phyloP scores from a whole-genome alignment of 768 basidiomycete species.

The Clathrus columnatus region DNA sequence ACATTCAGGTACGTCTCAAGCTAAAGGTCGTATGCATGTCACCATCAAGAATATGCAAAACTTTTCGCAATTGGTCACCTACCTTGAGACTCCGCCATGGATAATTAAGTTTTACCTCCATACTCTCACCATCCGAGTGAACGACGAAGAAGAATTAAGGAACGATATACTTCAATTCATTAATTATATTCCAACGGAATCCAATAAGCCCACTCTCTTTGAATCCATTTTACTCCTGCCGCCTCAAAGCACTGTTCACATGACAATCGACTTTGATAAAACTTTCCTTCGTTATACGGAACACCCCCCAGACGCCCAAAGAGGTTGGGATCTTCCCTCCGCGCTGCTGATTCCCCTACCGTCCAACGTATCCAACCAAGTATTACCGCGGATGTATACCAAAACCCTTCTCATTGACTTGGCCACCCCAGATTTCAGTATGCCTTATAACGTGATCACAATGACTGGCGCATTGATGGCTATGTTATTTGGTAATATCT shows the following conservation, averaged over 20 bases:
- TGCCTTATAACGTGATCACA: slow-evolving; percentile 99
- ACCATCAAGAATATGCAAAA: slow-evolving; percentile 52
- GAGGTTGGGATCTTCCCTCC: slow-evolving; percentile 89
- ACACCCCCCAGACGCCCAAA: slow-evolving; percentile 89
- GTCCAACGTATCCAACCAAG: background rate
- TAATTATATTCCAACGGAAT: slow-evolving; percentile 56
- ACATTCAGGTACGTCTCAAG: slow-evolving; percentile 67
- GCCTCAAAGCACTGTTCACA: slow-evolving; percentile 47
- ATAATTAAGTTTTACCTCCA: slow-evolving; percentile 83
- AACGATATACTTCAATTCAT: slow-evolving; percentile 59
- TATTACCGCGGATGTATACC: slow-evolving; percentile 54
- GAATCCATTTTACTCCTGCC: slow-evolving; percentile 68
- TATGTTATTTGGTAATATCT: slow-evolving; percentile 86
- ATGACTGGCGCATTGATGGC: slow-evolving; percentile 88
- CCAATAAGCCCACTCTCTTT: slow-evolving; percentile 71
- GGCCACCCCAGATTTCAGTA: slow-evolving; percentile 98
- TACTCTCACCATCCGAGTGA: slow-evolving; percentile 49
- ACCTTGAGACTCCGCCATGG: slow-evolving; percentile 92
- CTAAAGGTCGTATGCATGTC: slow-evolving; percentile 62
- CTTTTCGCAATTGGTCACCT: slow-evolving; percentile 41
- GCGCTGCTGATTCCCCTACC: slow-evolving; percentile 55
- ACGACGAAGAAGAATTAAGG: slow-evolving; percentile 35
- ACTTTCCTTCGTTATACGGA: slow-evolving; percentile 90
- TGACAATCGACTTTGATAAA: slow-evolving; percentile 71
- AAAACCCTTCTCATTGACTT: slow-evolving; percentile 77